Evolutionary conservation across 2,329 filamentous ascomycete genomes (phyloP), one percentile per base, ranked within the genome.

Genomic region (Fusarium penzigii): DNA sequence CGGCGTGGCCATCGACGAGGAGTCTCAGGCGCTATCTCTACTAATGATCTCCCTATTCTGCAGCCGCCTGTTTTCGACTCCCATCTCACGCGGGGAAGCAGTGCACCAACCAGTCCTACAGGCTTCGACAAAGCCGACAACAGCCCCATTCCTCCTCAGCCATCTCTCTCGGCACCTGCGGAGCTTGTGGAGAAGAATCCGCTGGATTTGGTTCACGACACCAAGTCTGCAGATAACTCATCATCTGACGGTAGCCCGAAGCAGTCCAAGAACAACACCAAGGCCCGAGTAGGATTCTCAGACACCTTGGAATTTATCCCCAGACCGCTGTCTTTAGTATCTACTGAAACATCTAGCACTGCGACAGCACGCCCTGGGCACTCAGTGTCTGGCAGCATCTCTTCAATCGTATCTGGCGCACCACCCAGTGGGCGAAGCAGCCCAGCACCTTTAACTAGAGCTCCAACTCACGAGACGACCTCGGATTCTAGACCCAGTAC

Each of bases 231-330:
- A 9, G 29, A 50, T 17, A 39, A 34, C 10, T 17, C 50, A 6
- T 48, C 56, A 1, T 40, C 52, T 7, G 55, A 58, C 6, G 46
- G 42, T 42, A 59, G 59, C 29, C 53, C 57, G 13, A 64, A 63
- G 45, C 65, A 66, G 20, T 42, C 68, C 66, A 70, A 71, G 48
- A 55, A 71, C 2, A 52, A 55, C 9, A 78, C 80, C 5, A 82
- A 85, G 53, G 81, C 85, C 40, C 80, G 88, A 12, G 91, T 96
- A 42, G 89, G 88, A 1, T 96, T 96, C 66, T 91, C 89, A 1
- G 91, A 95, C 57, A 89, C 84, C 11, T 78, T 95, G 29, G 90
- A 95, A 69, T 92, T 89, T 57, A 92, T 92, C 62, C 88, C 88
- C 6, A 83, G 90, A 11, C 92, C 92, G 1, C 73, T 95, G 16